Percentiles rank a stretch among this genome's conserved stretches.
These are phyloP conservation scores for Fusarium sp. DNA, from an alignment of 2,329 filamentous ascomycete species.

Conservation along the genomic window DNA sequence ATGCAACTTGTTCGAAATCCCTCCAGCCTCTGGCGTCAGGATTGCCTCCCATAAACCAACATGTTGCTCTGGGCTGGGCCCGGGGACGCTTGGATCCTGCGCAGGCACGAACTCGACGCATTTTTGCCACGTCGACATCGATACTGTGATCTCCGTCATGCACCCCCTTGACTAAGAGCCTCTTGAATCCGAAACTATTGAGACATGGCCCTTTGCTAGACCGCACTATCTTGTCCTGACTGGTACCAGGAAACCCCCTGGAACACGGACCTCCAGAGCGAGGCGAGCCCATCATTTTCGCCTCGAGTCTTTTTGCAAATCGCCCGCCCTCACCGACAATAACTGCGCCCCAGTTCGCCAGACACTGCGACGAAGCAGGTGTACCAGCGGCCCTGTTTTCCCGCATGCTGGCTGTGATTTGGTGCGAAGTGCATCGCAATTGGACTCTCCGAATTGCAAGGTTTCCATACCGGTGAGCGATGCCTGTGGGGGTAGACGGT, in stretches of 20 bases:
- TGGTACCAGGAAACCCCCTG: constrained; percentile 20
- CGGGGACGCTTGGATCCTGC: constrained; percentile 27
- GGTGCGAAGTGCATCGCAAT: constrained; percentile 14
- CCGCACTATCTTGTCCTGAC: constrained; percentile 1
- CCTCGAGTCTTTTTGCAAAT: constrained; percentile 13
- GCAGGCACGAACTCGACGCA: constrained; percentile 14
- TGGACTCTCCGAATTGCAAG: constrained; percentile 30
- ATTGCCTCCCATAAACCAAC: not conserved
- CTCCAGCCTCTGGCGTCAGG: not conserved
- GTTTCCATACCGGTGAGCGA: constrained; percentile 37
- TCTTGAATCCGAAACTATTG: constrained; percentile 11
- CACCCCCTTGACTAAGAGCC: constrained; percentile 21
- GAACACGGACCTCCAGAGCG: constrained; percentile 7
- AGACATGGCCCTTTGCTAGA: constrained; percentile 1
- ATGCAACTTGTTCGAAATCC: constrained; percentile 17
- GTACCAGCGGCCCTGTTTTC: constrained; percentile 22
- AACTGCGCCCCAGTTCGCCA: constrained; percentile 21
- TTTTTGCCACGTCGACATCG: constrained; percentile 26
- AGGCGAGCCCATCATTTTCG: not conserved
- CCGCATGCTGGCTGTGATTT: constrained; percentile 3
- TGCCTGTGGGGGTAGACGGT: constrained; percentile 36
- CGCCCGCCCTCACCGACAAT: constrained; percentile 2
- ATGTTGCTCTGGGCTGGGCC: not conserved
- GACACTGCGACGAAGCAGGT: constrained; percentile 31
- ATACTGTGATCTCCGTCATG: constrained; percentile 25